These are phyloP conservation scores for Eimeria necatrix DNA, from an alignment of 169 alveolate genomes.

Conservation along the genomic window DNA sequence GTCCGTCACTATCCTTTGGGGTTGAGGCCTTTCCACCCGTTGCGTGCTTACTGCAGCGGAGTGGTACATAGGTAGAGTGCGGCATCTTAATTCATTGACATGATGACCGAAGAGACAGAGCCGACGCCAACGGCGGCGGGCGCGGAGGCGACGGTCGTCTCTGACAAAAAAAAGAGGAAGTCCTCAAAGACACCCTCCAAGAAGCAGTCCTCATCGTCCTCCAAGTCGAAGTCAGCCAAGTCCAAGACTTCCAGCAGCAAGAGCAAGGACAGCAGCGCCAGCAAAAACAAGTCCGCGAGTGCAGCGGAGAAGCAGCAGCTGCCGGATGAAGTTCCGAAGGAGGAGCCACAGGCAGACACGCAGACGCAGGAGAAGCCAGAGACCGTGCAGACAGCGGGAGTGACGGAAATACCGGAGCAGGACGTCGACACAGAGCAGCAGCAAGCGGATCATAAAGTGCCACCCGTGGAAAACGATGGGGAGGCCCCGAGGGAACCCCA, in stretches of 20 bases:
- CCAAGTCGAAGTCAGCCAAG: slow-evolving; percentile 39
- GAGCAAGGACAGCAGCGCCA: background rate
- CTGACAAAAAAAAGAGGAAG: slow-evolving; percentile 42
- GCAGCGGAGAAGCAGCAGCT: slow-evolving; percentile 18
- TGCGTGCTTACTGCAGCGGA: no score
- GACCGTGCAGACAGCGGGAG: background rate
- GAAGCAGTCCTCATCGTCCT: slow-evolving; percentile 43
- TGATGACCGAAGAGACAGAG: slow-evolving; percentile 62
- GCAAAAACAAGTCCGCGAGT: background rate
- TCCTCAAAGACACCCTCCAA: background rate
- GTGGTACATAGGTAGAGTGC: no score
- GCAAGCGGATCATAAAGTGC: background rate
- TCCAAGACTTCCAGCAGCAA: slow-evolving; percentile 3
- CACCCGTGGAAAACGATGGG: background rate
- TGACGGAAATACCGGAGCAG: background rate
- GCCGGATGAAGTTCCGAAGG: background rate
- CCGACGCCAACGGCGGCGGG: slow-evolving; percentile 9
- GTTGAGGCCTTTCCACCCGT: no score
- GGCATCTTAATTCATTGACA: background rate
- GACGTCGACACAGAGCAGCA: background rate
- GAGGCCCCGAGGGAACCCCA: background rate
- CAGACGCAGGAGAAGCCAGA: background rate
- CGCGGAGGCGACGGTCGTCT: background rate
- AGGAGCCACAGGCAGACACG: background rate
- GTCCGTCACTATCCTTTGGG: no score